phyloP scores from a whole-genome alignment of 805 yeast species.

The Ogataea salicorniae region DNA sequence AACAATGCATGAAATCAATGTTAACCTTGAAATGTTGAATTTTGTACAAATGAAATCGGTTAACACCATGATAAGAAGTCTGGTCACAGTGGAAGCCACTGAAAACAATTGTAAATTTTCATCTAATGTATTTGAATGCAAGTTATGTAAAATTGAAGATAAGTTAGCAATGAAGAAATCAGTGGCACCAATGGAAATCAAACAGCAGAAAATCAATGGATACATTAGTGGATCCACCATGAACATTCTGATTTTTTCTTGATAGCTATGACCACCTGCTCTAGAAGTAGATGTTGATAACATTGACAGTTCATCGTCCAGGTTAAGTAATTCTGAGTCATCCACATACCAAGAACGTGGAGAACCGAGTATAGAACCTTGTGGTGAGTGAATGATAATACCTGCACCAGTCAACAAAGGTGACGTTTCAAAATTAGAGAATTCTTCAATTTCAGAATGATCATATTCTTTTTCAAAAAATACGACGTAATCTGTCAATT shows the following conservation, averaged over 20 bases:
- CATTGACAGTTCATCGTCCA: slow-evolving; percentile 26
- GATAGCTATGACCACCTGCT: slow-evolving; percentile 2
- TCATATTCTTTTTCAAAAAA: slow-evolving; percentile 21
- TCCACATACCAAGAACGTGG: slow-evolving; percentile 28
- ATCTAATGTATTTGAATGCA: slow-evolving; percentile 17
- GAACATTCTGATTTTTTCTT: slow-evolving; percentile 9
- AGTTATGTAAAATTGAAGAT: slow-evolving; percentile 39
- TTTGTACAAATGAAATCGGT: slow-evolving; percentile 52
- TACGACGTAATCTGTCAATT: slow-evolving; percentile 24
- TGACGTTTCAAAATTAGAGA: slow-evolving; percentile 29
- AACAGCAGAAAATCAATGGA: slow-evolving; percentile 55
- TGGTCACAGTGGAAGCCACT: slow-evolving; percentile 60
- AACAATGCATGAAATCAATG: slow-evolving; percentile 22
- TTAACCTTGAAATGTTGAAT: slow-evolving; percentile 24
- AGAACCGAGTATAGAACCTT: slow-evolving; percentile 22
- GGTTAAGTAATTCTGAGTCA: slow-evolving; percentile 16
- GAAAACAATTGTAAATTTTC: slow-evolving; percentile 34
- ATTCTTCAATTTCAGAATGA: slow-evolving; percentile 21
- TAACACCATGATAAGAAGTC: slow-evolving; percentile 61
- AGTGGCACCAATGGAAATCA: slow-evolving; percentile 73
- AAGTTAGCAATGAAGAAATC: slow-evolving; percentile 84
- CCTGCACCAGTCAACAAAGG: slow-evolving; percentile 31
- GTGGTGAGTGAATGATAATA: slow-evolving; percentile 24
- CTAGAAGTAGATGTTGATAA: slow-evolving; percentile 16
- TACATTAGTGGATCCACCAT: slow-evolving; percentile 54